These are phyloP conservation scores for Basidiobolus heterosporus DNA, from an alignment of 371 early-diverging fungal genomes.

Conservation along the genomic window DNA sequence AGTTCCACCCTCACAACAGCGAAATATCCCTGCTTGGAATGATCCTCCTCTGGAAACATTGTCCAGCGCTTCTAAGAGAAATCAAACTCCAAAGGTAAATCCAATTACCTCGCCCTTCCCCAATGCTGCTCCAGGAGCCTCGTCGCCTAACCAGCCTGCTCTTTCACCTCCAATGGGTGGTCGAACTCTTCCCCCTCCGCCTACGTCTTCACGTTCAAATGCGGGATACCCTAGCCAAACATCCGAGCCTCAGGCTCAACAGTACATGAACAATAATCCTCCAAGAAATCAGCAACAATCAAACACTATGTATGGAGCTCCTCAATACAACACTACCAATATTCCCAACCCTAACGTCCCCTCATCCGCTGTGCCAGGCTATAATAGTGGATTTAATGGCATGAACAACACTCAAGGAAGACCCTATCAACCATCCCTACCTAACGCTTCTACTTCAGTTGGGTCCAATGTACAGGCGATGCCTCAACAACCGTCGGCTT, in stretches of 20 bases:
- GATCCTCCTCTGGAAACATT: slow-evolving; percentile 25
- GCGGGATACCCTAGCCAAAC: slow-evolving; percentile 13
- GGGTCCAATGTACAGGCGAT: slow-evolving; percentile 1
- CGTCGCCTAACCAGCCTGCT: background rate
- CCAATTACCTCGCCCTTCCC: slow-evolving; percentile 18
- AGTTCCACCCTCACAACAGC: slow-evolving; percentile 15
- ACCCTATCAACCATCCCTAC: too few relatives aligned
- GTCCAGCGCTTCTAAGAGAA: slow-evolving; percentile 8
- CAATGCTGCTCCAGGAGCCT: slow-evolving; percentile 9
- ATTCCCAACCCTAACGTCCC: slow-evolving; percentile 16
- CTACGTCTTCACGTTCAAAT: slow-evolving; percentile 10
- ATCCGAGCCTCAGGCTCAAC: slow-evolving; percentile 10
- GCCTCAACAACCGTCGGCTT: slow-evolving; percentile 5
- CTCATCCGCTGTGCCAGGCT: slow-evolving; percentile 5
- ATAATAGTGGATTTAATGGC: background rate
- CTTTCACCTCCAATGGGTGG: slow-evolving; percentile 2
- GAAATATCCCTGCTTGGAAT: slow-evolving; percentile 30
- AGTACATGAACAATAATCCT: background rate
- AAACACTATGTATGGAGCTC: slow-evolving; percentile 7
- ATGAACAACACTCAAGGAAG: too few relatives aligned
- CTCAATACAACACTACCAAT: slow-evolving; percentile 12
- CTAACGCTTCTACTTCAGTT: background rate
- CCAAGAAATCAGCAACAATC: slow-evolving; percentile 4
- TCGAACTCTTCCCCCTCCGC: slow-evolving; percentile 12
- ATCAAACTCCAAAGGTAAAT: slow-evolving; percentile 8